Base-by-base conservation (phyloP, 2,329 filamentous ascomycete genomes). In the Metarhizium humberi region DNA sequence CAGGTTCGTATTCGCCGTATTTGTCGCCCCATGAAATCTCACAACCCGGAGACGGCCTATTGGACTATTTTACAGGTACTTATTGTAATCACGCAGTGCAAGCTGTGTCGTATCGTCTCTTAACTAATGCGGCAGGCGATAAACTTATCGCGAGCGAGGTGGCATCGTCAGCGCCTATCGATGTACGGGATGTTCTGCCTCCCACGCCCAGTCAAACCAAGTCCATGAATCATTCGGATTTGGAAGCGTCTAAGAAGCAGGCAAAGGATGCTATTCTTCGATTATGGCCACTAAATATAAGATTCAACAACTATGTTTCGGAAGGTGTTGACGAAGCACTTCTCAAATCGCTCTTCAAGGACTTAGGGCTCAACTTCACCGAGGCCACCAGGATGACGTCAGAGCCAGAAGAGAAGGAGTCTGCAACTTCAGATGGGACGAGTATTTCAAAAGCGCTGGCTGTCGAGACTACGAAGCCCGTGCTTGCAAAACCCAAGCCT, bases 281-380 rank as follows among this genome's bases (percentile, higher is more conserved):
- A 42, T 72, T 92, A 3, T 78, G 75, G 72, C 75, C 78, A 1
- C 67, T 88, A 57, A 87, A 89, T 51, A 82, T 95, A 56, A 82
- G 82, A 20, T 95, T 86, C 64, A 78, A 86, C 54, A 80, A 89
- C 57, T 85, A 92, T 55, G 74, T 92, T 13, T 77, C 83, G 11
- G 87, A 92, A 67, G 87, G 89, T 0, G 78, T 92, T 46, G 80
- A 91, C 61, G 75, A 80, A 40, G 69, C 69, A 1, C 65, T 90
- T 11, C 71, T 95, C 40, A 79, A 77, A 55, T 68, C 73, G 34
- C 75, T 94, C 1, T 94, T 91, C 62, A 73, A 77, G 30, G 85
- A 90, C 20, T 72, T 94, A 3, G 84, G 85, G 3, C 75, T 91
- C 4, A 75, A 78, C 36, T 72, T 75, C 2, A 51, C 47, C 14